Evolutionary conservation across 129 eudicot species (phyloP), one percentile per base, ranked within the genome.

Genomic region (Kitagawia praeruptora): DNA sequence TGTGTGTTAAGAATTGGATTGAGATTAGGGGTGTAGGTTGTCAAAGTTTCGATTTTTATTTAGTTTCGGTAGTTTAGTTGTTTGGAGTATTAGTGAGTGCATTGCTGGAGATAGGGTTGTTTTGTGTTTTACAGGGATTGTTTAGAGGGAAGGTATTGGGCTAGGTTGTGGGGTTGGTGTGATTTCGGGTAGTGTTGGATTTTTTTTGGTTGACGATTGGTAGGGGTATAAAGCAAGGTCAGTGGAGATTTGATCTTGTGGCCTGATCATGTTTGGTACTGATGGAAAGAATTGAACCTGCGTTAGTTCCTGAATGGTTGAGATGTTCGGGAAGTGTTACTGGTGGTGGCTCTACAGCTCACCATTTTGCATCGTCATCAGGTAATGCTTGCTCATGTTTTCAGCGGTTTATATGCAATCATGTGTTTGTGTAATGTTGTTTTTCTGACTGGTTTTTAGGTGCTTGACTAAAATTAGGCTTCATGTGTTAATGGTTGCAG

Each of bases 211-310:
- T 8, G 4, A 44, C 14, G 15, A 27, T 51, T 51, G 16, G 49
- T 72, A 75, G 48, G 40, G 42, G 37, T 61, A 4, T 9, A 75
- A 74, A 39, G 79, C 23, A 56, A 44, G 75, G 74, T 58, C 74
- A 79, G 51, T 46, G 12, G 63, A 46, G 71, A 56, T 77, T 54
- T 21, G 46, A 63, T 54, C 38, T 64, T 58, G 9, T 19, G 28
- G 27, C 58, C 71, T 75, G 83, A 85, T 82, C 76, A 90, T 90
- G 95, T 48, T 79, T 78, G 71, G 78, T 80, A 72, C 83, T 90
- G 75, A 90, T 90, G 96, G 96, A 90, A 84, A 86, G 85, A 88
- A 90, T 86, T 85, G 96, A 90, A 83, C 96, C 92, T n/a, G 81
- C 87, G 28, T 83, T 90, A 80, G 89, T 82, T 75, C 96, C 92